Evolutionary conservation across 805 yeast genomes (phyloP).

Genomic region (Yarrowia phangngaensis): DNA sequence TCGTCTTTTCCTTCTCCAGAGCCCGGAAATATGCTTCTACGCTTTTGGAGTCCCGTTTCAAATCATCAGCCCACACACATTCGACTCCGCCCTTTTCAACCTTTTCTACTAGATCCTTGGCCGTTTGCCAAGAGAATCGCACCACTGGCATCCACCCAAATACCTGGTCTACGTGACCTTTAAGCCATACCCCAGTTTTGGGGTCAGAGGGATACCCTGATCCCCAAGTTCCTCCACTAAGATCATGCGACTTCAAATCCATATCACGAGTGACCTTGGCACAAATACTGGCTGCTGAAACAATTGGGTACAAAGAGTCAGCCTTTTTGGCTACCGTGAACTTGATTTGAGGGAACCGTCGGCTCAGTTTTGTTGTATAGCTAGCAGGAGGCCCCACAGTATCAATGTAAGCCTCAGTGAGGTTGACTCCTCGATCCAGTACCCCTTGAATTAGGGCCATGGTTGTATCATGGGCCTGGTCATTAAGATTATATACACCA

Average conservation of each 20-base stretch:
- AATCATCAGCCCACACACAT: slow-evolving; percentile 52
- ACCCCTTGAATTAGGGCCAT: slow-evolving; percentile 69
- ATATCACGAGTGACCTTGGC: slow-evolving; percentile 95
- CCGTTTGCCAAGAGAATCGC: slow-evolving; percentile 92
- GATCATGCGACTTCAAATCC: slow-evolving; percentile 40
- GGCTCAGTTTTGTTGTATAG: slow-evolving; percentile 71
- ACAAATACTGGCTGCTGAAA: slow-evolving; percentile 89
- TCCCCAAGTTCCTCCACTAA: slow-evolving; percentile 51
- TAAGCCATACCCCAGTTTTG: slow-evolving; percentile 73
- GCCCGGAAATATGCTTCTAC: slow-evolving; percentile 2
- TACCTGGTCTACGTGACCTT: slow-evolving; percentile 56
- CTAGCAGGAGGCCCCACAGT: slow-evolving; percentile 94
- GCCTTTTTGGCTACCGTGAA: slow-evolving; percentile 92
- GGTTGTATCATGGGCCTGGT: slow-evolving; percentile 95
- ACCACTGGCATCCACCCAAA: slow-evolving; percentile 83
- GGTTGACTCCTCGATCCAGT: slow-evolving; percentile 55
- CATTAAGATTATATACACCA: slow-evolving; percentile 75
- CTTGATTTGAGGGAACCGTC: slow-evolving; percentile 62
- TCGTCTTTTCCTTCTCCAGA: background rate
- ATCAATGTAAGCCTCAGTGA: slow-evolving; percentile 78
- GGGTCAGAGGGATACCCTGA: slow-evolving; percentile 97
- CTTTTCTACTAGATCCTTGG: slow-evolving; percentile 63
- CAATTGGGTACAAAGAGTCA: slow-evolving; percentile 86
- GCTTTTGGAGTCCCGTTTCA: slow-evolving; percentile 21
- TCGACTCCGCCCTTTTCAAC: slow-evolving; percentile 52